Conservation (phyloP, 1,284 basidiomycete species). For the Neolentinus lepideus region DNA sequence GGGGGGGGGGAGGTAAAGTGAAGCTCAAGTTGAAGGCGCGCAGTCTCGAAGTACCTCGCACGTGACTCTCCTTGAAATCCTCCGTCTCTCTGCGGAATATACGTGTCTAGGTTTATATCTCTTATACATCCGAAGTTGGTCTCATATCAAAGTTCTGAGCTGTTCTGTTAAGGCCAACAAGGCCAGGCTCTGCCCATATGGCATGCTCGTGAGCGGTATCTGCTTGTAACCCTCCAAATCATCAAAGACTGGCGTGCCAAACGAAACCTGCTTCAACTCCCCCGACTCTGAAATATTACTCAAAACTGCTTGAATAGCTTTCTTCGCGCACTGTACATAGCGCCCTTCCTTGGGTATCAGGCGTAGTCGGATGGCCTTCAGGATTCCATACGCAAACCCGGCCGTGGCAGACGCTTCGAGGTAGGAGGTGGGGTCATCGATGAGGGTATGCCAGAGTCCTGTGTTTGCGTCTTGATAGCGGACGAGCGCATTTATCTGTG, state of each 20-base stretch:
- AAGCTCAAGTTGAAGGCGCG: background rate
- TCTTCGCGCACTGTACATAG: constrained; percentile 38
- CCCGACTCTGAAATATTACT: constrained; percentile 45
- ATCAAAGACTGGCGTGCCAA: constrained; percentile 53
- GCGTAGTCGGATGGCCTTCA: constrained; percentile 44
- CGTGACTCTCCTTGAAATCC: background rate
- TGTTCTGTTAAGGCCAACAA: constrained; percentile 39
- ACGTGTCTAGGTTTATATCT: background rate
- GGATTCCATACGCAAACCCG: constrained; percentile 56
- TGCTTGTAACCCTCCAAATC: constrained; percentile 48
- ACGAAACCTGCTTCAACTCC: constrained; percentile 48
- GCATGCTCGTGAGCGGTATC: constrained; percentile 55
- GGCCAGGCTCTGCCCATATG: constrained; percentile 57
- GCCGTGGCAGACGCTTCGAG: constrained; percentile 55
- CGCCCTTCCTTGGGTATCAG: constrained; percentile 36
- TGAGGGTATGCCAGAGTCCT: constrained; percentile 58
- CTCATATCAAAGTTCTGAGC: constrained; percentile 33
- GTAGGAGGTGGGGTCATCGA: constrained; percentile 51
- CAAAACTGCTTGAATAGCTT: constrained; percentile 46
- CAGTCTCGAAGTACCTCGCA: background rate
- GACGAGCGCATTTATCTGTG: constrained; percentile 51
- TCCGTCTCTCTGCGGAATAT: background rate
- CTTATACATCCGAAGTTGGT: background rate
- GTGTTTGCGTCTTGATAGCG: constrained; percentile 38
- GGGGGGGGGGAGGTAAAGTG: background rate